Base-by-base conservation (phyloP, 768 basidiomycete genomes). In the Collybiopsis luxurians region DNA sequence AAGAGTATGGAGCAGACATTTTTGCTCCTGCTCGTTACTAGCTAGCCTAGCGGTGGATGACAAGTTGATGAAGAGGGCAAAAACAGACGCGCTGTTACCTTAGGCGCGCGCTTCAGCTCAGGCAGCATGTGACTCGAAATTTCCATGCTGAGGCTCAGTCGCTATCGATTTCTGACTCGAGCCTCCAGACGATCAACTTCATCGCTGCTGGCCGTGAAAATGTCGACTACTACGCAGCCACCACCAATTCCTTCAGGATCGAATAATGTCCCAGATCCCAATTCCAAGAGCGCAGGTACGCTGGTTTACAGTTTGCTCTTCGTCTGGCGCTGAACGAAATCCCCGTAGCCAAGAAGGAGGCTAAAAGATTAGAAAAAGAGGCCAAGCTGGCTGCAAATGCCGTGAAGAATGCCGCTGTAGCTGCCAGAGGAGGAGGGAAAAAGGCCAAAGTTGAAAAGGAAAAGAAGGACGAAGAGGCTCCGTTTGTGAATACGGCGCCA, bases 401-500 rank as follows among this genome's bases (percentile, higher is more conserved):
- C 13, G 77, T 80, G 1, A 79, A 83, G 39, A 83, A 81, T 42
- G 73, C 76, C 19, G 69, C 75, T 27, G 69, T 75, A 0, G 64
- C 73, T 42, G 67, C 75, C 3, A 66, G 72, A 55, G 54, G 44
- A 9, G 72, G 72, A n/a, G n/a, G n/a, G 66, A 92, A 92, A 75
- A 91, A 89, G 64, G 75, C 68, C 45, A 92, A 92, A 72, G 82
- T 73, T 26, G 87, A 86, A 67, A 90, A 92, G 72, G 79, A 85
- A 64, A 85, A 84, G 70, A 85, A 84, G 67, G 81, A 81, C 21
- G 87, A 85, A 47, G 87, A 86, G 54, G 77, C 76, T 1, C 77
- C 78, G n/a, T 96, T 92, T 71, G 88, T 96, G 58, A 95, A 97
- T 73, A 85, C 81, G 2, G 96, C 95, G 0, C 92, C 91, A 0